Evolutionary conservation across 805 yeast genomes (phyloP), one percentile per base, ranked within the genome.

Genomic region (Saccharomycopsis sp.): DNA sequence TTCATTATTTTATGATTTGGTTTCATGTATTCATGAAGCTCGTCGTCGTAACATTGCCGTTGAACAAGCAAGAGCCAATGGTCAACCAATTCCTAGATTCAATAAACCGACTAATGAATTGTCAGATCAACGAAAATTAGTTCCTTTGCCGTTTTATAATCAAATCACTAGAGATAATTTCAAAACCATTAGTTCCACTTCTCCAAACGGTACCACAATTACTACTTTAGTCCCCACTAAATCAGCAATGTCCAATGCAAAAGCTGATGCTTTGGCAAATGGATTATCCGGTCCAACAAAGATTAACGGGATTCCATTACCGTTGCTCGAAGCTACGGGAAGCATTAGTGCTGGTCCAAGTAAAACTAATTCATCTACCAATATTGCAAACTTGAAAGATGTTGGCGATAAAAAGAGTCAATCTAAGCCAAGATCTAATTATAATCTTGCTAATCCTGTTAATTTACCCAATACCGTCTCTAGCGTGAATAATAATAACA

Each of bases 1-100:
- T 1, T 86, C 96, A 0, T 60, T 88, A 39, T 88, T 88, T 52
- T 88, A 88, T 55, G 96, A 88, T 58, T 66, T 88, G 39, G 89
- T 88, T 10, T 87, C 95, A 87, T 82, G 94, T 57, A 80, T 88
- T 36, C 96, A 88, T 59, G 96, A 88, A 54, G 96, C 95, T 1
- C 69, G 94, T 56, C 67, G 96, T 55, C 65, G 94, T 40, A 69
- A 72, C 28, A 52, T 69, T 36, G 72, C 67, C 42, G 39, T 58
- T 59, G 23, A 51, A 53, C 26, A 50, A 50, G 28, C 56, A 54
- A 3, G 14, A 20, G 25, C n/a, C 36, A 34, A 8, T 39, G 37
- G 27, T 12, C 40, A 33, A 9, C 39, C 34, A 17, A 36, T 35
- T 17, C 49, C 46, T 21, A 36, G 34, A 3, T 39, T 35, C n/a